These are phyloP conservation scores for Penicillium sclerotigenum DNA, from an alignment of 2,329 filamentous ascomycete species.

Conservation along the genomic window DNA sequence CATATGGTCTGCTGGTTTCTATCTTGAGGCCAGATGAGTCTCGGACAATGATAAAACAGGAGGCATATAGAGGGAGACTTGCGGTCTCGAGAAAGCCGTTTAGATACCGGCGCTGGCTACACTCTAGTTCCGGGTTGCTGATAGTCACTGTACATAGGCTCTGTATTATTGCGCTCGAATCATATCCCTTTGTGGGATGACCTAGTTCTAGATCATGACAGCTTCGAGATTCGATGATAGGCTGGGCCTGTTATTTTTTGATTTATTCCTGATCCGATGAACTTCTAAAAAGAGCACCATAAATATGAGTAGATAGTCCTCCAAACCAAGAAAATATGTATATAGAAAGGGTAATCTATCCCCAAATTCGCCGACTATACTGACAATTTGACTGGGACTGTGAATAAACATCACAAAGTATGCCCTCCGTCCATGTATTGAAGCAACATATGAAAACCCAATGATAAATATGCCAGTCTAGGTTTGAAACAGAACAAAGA, in stretches of 20 bases:
- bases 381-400: constrained; percentile 8
- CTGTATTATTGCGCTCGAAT: constrained; percentile 15
- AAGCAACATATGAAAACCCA: constrained; percentile 4
- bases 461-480: constrained; percentile 19
- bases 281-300: neutral
- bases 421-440: constrained; percentile 9
- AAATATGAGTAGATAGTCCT: neutral
- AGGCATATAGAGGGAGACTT: constrained; percentile 13
- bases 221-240: neutral
- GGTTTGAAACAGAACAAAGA: constrained; percentile 4
- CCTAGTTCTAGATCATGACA: neutral
- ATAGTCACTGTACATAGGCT: constrained; percentile 24
- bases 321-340: constrained; percentile 8
- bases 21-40: constrained; percentile 1
- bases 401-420: constrained; percentile 5
- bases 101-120: neutral
- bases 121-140: neutral
- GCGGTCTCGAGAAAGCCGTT: constrained; percentile 7
- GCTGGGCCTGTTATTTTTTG: neutral
- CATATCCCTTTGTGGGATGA: neutral
- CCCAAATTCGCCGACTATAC: constrained; percentile 5
- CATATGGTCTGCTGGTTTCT: neutral
- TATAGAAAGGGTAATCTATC: constrained; percentile 12
- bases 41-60: constrained; percentile 2
- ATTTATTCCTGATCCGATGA: neutral